A percentile compares a stretch with the other conserved stretches of the same genome.
These are phyloP conservation scores for Daedalea quercina DNA, from an alignment of 768 basidiomycete genomes.

Conservation along the genomic window DNA sequence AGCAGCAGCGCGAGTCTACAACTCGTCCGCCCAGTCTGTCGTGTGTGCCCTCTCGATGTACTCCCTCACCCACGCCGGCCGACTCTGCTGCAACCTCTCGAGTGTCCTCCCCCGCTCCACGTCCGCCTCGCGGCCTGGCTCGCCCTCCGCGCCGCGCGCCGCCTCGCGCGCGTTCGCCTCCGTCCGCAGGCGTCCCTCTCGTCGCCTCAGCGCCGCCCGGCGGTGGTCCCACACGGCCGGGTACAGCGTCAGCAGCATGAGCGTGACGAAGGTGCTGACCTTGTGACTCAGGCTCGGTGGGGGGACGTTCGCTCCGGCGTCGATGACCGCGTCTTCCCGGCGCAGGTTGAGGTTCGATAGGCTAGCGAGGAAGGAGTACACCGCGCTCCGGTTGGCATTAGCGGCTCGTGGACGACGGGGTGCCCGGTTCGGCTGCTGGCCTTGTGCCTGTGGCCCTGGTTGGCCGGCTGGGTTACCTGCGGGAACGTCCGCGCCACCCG, in stretches of 20 bases:
- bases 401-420: slow-evolving; percentile 24
- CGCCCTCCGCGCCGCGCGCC: slow-evolving; percentile 14
- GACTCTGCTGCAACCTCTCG: slow-evolving; percentile 40
- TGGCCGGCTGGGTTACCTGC: slow-evolving; percentile 4
- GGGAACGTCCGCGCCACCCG: slow-evolving; percentile 2
- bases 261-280: slow-evolving; percentile 42
- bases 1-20: slow-evolving; percentile 21
- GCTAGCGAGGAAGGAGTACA: slow-evolving; percentile 36
- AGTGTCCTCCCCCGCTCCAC: slow-evolving; percentile 30
- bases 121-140: slow-evolving; percentile 18
- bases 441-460: background rate
- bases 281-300: slow-evolving; percentile 48
- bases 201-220: slow-evolving; percentile 45
- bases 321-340: slow-evolving; percentile 47
- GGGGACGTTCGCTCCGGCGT: slow-evolving; percentile 17
- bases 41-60: slow-evolving; percentile 60
- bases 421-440: background rate
- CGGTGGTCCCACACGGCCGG: slow-evolving; percentile 73
- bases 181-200: slow-evolving; percentile 63
- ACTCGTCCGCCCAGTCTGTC: slow-evolving; percentile 68
- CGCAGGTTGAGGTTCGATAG: slow-evolving; percentile 54
- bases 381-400: slow-evolving; percentile 18
- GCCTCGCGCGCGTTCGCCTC: slow-evolving; percentile 43
- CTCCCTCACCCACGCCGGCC: slow-evolving; percentile 54
- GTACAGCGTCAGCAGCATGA: slow-evolving; percentile 58